Conservation (phyloP, 805 yeast genomes). For the Teunomyces atbi region DNA sequence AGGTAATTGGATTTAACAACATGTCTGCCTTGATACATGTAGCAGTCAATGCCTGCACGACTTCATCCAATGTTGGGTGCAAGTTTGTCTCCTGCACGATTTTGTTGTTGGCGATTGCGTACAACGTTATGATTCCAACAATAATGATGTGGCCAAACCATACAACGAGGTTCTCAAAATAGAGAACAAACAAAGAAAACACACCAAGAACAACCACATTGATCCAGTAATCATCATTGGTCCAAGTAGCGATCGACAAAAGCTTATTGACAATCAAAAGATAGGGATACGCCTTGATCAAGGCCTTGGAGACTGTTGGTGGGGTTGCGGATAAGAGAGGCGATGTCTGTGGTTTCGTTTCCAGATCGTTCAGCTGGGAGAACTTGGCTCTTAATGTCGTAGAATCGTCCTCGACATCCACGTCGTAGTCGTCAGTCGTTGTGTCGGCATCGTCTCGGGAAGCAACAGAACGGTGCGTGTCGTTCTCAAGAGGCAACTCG, state of each 20-base stretch:
- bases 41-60: conserved; percentile 71
- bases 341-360: conserved; percentile 53
- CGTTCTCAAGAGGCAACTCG: background rate
- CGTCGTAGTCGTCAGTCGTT: conserved; percentile 1
- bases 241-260: conserved; percentile 83
- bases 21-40: conserved; percentile 76
- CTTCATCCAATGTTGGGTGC: conserved; percentile 84
- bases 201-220: conserved; percentile 59
- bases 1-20: conserved; percentile 75
- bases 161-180: conserved; percentile 74
- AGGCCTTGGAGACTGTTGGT: conserved; percentile 81
- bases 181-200: conserved; percentile 60
- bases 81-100: conserved; percentile 57
- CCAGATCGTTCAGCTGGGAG: conserved; percentile 5
- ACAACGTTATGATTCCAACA: conserved; percentile 58
- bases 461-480: background rate
- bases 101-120: conserved; percentile 55
- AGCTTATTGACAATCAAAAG: conserved; percentile 67
- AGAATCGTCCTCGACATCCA: conserved; percentile 9
- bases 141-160: conserved; percentile 79
- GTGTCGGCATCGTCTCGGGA: background rate
- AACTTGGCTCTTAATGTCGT: conserved; percentile 13
- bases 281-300: conserved; percentile 83
- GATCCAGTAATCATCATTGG: conserved; percentile 78
- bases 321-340: conserved; percentile 89